Evolutionary conservation across 441 rosid species (phyloP), one percentile per base, ranked within the genome.

Genomic region (Raphanus hybrid): DNA sequence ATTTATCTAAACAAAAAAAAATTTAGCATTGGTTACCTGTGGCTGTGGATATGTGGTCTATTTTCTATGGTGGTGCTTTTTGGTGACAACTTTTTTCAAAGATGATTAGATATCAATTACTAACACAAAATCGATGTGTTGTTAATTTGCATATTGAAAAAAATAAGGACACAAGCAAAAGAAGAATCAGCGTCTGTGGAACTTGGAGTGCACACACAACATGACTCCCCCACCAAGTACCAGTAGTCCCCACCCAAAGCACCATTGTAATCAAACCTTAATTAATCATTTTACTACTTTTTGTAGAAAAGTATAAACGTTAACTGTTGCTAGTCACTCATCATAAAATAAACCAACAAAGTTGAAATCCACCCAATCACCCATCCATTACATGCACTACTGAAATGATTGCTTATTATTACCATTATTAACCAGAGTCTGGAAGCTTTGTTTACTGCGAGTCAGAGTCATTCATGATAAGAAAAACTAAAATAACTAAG

Each of bases 161-260:
- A 8, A 39, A 3, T 8, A 39, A 39, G 10, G 43, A 9, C 2
- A 43, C n/a, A 10, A 11, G n/a, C 50, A 52, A 64, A 23, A 58
- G 67, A 71, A 71, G 39, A 65, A 65, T 71, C 65, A 70, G n/a
- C 57, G 41, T 64, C 18, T 57, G 52, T 66, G 64, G 69, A 48
- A 78, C 73, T 78, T 78, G 73, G 77, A 78, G 81, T 78, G 27
- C 58, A 78, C 73, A 78, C 77, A 78, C 50, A 72, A 67, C 64
- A 78, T 67, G 54, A 71, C 4, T 60, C 37, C 64, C 77, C 73
- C 73, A 48, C 76, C 60, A 76, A 62, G 75, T 64, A 29, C 75
- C 5, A n/a, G 32, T 23, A 43, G 48, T 58, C 71, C 68, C 73
- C 50, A 59, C 73, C 35, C 58, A 23, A 23, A 23, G 26, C 26